Evolutionary conservation across 2,329 filamentous ascomycete genomes (phyloP).

Genomic region (Calonectria pseudoturangicola): DNA sequence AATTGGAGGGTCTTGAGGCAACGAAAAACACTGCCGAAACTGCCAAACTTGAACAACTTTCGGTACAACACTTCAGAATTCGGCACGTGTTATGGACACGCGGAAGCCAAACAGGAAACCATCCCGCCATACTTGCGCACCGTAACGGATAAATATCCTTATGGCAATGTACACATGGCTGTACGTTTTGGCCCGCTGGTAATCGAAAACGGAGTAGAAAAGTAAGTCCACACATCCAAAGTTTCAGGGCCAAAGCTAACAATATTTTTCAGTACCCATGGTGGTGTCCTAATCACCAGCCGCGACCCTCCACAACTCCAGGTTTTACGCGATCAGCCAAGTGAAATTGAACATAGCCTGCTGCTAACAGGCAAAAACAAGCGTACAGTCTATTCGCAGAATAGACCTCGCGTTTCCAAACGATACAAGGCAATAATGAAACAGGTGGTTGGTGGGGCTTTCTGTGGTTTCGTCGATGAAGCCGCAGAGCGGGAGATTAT

Average conservation of each 20-base stretch:
- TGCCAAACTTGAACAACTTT: not conserved
- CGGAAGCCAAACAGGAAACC: not conserved
- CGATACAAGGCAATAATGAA: conserved; percentile 9
- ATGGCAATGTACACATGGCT: not conserved
- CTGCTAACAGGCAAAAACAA: not conserved
- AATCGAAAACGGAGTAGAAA: not conserved
- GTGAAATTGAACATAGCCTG: not conserved
- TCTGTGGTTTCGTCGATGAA: not conserved
- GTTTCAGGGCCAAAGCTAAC: too few relatives aligned
- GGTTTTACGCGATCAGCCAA: not conserved
- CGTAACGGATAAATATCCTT: not conserved
- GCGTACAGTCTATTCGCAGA: not conserved
- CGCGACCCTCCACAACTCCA: conserved; percentile 4
- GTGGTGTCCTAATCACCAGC: not conserved
- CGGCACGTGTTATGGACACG: not conserved
- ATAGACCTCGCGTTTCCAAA: not conserved
- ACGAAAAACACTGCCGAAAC: too few relatives aligned
- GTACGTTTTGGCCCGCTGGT: not conserved
- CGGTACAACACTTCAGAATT: not conserved
- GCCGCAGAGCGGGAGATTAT: not conserved
- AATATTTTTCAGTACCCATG: not conserved
- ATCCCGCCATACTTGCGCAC: not conserved
- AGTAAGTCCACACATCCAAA: not conserved
- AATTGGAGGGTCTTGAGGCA: not conserved
- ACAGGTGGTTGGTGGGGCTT: not conserved